A percentile compares a stretch with the other conserved stretches of the same genome.
Conservation (phyloP, 2,329 filamentous ascomycete genomes). For the Penicillium paneum region DNA sequence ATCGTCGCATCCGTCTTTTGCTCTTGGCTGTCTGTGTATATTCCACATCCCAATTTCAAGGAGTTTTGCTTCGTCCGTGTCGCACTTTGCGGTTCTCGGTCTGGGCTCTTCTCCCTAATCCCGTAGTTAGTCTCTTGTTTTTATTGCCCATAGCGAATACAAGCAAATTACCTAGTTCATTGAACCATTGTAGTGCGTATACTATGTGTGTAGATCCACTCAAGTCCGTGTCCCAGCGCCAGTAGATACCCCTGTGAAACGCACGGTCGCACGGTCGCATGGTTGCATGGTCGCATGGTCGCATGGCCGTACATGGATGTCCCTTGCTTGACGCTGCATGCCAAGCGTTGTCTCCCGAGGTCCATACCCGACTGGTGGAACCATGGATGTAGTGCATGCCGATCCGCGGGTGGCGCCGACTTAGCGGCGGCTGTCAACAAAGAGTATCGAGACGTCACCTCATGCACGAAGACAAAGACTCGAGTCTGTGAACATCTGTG, state of each 20-base stretch:
- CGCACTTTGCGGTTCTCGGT: background rate
- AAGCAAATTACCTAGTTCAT: background rate
- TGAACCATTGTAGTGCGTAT: background rate
- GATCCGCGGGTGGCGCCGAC: background rate
- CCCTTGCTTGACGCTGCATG: background rate
- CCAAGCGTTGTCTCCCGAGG: background rate
- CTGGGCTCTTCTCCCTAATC: background rate
- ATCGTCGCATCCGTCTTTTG: background rate
- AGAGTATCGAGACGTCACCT: constrained; percentile 11
- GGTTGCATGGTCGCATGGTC: background rate
- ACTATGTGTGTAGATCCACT: background rate
- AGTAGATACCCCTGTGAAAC: background rate
- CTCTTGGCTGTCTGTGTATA: constrained; percentile 3
- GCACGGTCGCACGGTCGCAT: background rate
- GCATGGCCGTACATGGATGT: background rate
- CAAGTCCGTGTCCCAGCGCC: background rate
- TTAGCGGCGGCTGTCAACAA: constrained; percentile 2
- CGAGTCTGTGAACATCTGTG: background rate
- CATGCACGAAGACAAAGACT: background rate
- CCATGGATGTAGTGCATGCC: background rate
- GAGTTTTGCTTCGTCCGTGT: background rate
- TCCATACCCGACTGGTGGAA: background rate
- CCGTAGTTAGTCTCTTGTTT: constrained; percentile 4
- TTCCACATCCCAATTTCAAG: background rate
- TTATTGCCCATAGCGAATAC: constrained; percentile 8